These are phyloP conservation scores for Stagonosporopsis cucurbitacearum DNA, from an alignment of 2,329 filamentous ascomycete genomes.

Conservation along the genomic window DNA sequence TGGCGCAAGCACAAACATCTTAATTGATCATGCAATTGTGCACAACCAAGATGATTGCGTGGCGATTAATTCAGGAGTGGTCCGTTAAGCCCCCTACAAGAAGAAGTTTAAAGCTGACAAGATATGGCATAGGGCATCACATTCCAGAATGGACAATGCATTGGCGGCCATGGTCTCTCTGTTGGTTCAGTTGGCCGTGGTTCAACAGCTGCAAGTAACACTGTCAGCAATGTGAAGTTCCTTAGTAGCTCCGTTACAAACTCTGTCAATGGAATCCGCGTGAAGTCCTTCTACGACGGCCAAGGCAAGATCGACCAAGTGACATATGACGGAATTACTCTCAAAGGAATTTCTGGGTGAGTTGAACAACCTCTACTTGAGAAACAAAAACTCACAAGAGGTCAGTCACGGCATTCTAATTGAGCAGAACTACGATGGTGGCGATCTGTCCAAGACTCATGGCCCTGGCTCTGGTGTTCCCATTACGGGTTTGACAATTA, in stretches of 20 bases:
- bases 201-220: slow-evolving; percentile 12
- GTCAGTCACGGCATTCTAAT: background rate
- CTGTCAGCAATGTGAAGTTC: slow-evolving; percentile 44
- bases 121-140: slow-evolving; percentile 19
- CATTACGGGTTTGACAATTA: background rate
- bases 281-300: slow-evolving; percentile 51
- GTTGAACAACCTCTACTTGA: background rate
- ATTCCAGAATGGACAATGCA: slow-evolving; percentile 50
- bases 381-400: background rate
- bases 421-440: background rate
- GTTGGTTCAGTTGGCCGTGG: slow-evolving; percentile 60
- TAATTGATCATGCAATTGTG: slow-evolving; percentile 54
- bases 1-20: slow-evolving; percentile 50
- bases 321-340: background rate
- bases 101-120: background rate
- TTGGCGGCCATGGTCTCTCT: slow-evolving; percentile 61
- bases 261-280: slow-evolving; percentile 61
- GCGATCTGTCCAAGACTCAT: background rate
- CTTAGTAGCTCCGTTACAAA: slow-evolving; percentile 55
- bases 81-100: background rate
- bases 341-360: background rate
- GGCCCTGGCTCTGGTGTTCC: background rate
- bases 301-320: background rate
- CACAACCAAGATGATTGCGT: slow-evolving; percentile 66
- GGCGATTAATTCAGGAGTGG: slow-evolving; percentile 61